Evolutionary conservation across 2,329 filamentous ascomycete genomes (phyloP).

Genomic region (Cadophora sp.): DNA sequence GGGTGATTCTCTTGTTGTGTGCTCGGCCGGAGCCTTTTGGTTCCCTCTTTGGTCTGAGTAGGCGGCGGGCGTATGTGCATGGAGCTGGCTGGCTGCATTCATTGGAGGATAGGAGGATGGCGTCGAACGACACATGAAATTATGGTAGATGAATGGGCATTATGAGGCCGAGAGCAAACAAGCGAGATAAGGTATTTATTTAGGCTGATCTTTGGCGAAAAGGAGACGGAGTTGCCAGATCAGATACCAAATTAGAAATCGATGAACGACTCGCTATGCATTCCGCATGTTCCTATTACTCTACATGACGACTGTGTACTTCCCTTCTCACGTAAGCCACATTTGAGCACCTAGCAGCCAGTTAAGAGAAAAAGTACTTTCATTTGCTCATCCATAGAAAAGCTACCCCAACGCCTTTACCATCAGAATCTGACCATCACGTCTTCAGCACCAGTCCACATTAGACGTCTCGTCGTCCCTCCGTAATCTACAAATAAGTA

Average conservation of each 20-base stretch:
- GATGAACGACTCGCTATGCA: neutral
- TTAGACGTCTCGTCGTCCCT: slow-evolving; percentile 14
- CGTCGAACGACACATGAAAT: slow-evolving; percentile 4
- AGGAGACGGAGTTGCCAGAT: neutral
- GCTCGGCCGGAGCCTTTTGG: slow-evolving; percentile 2
- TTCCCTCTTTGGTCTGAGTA: slow-evolving; percentile 2
- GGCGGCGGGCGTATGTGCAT: slow-evolving; percentile 13
- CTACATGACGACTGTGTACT: too few relatives aligned
- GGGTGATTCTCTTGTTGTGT: slow-evolving; percentile 15
- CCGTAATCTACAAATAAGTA: slow-evolving; percentile 23
- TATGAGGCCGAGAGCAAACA: neutral
- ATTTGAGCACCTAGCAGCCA: neutral
- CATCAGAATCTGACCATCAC: neutral
- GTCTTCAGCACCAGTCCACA: neutral
- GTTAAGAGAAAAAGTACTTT: slow-evolving; percentile 12
- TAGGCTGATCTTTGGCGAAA: neutral
- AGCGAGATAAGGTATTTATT: neutral
- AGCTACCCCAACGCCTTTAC: slow-evolving; percentile 10
- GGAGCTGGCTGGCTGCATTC: slow-evolving; percentile 11
- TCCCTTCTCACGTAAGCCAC: too few relatives aligned
- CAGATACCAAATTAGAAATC: slow-evolving; percentile 12
- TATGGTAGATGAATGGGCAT: neutral
- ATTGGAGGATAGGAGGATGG: slow-evolving; percentile 5
- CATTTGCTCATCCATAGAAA: slow-evolving; percentile 28
- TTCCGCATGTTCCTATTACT: neutral